Percentiles rank a stretch among this genome's conserved stretches.
Evolutionary conservation across 768 basidiomycete genomes (phyloP).

Genomic region (Mycena vitilis): DNA sequence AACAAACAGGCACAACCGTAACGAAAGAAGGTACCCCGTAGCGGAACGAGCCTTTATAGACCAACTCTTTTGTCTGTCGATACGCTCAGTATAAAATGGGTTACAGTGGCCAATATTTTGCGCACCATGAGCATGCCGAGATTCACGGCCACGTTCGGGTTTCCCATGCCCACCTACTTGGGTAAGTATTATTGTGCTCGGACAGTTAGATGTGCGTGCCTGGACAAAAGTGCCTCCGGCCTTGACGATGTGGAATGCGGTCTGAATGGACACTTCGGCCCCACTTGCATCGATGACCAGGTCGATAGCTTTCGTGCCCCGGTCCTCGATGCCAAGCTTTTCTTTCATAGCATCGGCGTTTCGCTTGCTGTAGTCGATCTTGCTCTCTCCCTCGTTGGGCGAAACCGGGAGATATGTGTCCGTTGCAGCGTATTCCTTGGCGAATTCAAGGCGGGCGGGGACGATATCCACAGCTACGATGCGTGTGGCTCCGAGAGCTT

Average conservation of each 20-base stretch:
- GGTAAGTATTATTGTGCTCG: slow-evolving; percentile 27
- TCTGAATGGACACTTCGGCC: slow-evolving; percentile 93
- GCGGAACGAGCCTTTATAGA: slow-evolving; percentile 92
- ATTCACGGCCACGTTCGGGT: slow-evolving; percentile 79
- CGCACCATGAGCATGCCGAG: slow-evolving; percentile 67
- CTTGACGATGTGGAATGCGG: slow-evolving; percentile 80
- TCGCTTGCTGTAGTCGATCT: slow-evolving; percentile 76
- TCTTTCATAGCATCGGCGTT: slow-evolving; percentile 76
- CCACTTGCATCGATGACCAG: slow-evolving; percentile 93
- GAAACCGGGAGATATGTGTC: slow-evolving; percentile 76
- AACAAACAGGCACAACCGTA: slow-evolving; percentile 2
- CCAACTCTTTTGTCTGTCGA: slow-evolving; percentile 72
- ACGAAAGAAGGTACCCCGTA: slow-evolving; percentile 67
- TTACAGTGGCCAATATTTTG: not conserved
- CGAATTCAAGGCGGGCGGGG: slow-evolving; percentile 83
- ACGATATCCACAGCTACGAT: slow-evolving; percentile 89
- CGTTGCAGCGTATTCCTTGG: slow-evolving; percentile 86
- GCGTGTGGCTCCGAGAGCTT: slow-evolving; percentile 87
- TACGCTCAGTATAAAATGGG: not conserved
- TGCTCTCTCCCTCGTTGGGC: slow-evolving; percentile 71
- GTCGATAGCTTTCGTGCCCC: slow-evolving; percentile 81
- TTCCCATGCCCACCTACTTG: slow-evolving; percentile 85
- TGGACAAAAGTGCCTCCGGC: slow-evolving; percentile 82
- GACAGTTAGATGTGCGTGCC: slow-evolving; percentile 44
- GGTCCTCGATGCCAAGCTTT: slow-evolving; percentile 73